Conservation (phyloP, 108 stramenopile species). For the Cyclotella choctawhatcheeana region DNA sequence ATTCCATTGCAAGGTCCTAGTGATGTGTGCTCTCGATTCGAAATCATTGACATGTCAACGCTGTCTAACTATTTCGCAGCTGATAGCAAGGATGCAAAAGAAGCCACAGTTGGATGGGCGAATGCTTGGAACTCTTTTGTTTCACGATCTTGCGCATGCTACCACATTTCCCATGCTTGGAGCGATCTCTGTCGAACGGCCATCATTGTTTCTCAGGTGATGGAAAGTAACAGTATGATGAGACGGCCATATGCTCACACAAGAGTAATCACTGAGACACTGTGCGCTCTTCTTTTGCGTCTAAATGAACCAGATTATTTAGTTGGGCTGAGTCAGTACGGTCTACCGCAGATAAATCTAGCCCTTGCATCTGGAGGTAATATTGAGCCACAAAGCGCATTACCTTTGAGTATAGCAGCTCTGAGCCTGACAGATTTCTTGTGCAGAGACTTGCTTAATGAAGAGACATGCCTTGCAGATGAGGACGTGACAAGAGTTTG, state of each 20-base stretch:
- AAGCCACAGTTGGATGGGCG: conserved; percentile 55
- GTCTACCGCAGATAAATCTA: not conserved
- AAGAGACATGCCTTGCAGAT: conserved; percentile 25
- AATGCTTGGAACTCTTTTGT: conserved; percentile 60
- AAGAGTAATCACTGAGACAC: conserved; percentile 27
- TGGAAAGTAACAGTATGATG: conserved; percentile 7
- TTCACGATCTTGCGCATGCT: conserved; percentile 46
- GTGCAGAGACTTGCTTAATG: not conserved
- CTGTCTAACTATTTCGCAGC: conserved; percentile 25
- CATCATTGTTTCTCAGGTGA: conserved; percentile 47
- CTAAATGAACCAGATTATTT: conserved; percentile 31
- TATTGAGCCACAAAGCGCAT: conserved; percentile 36
- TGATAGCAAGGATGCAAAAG: conserved; percentile 1
- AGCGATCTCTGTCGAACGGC: conserved; percentile 37
- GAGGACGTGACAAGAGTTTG: conserved; percentile 45
- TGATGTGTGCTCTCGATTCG: conserved; percentile 58
- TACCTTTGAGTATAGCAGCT: conserved; percentile 40
- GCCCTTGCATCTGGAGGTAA: not conserved
- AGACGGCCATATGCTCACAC: conserved; percentile 5
- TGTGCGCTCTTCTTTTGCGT: conserved; percentile 47
- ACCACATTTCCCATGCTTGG: conserved; percentile 62
- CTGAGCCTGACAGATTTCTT: conserved; percentile 48
- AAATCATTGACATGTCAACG: conserved; percentile 47
- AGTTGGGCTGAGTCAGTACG: conserved; percentile 25
- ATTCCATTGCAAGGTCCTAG: conserved; percentile 39